Conservation (phyloP, 208 protist genomes). For the Wallacemonas rigidus region DNA sequence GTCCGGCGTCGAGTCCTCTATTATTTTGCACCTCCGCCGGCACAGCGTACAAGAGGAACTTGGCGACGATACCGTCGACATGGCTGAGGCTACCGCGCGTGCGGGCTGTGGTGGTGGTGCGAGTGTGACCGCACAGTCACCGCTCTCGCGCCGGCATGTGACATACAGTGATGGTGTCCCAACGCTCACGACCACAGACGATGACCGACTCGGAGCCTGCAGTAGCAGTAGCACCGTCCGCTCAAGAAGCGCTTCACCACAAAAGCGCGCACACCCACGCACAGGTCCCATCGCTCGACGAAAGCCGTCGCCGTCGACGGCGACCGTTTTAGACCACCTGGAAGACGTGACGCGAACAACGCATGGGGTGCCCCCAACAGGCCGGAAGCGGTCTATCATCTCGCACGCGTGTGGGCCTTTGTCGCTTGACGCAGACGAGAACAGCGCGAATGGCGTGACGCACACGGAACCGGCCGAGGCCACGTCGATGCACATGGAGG, state of each 20-base stretch:
- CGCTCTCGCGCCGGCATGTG: conserved; percentile 3
- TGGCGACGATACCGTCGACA: not conserved
- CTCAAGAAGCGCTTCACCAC: not conserved
- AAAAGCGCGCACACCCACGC: conserved; percentile 2
- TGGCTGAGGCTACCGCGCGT: not conserved
- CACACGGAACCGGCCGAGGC: not conserved
- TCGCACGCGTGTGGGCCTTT: not conserved
- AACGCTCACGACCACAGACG: too few species aligned
- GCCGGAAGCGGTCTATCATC: not conserved
- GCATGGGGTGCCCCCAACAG: not conserved
- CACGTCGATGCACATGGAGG: conserved; percentile 12
- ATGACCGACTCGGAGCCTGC: not conserved
- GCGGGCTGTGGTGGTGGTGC: too few species aligned
- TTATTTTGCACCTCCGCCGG: conserved; percentile 5
- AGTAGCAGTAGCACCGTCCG: not conserved
- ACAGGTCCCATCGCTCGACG: conserved; percentile 1
- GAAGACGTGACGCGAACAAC: not conserved
- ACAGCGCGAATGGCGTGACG: not conserved
- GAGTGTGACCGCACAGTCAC: not conserved
- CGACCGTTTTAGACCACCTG: not conserved
- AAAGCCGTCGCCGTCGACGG: not conserved
- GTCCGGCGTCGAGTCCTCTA: not conserved
- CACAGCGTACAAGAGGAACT: conserved; percentile 14
- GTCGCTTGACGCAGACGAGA: not conserved
- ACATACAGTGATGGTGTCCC: not conserved